A percentile compares a stretch with the other conserved stretches of the same genome.
These are phyloP conservation scores for Lentinula edodes DNA, from an alignment of 768 basidiomycete genomes.

Conservation along the genomic window DNA sequence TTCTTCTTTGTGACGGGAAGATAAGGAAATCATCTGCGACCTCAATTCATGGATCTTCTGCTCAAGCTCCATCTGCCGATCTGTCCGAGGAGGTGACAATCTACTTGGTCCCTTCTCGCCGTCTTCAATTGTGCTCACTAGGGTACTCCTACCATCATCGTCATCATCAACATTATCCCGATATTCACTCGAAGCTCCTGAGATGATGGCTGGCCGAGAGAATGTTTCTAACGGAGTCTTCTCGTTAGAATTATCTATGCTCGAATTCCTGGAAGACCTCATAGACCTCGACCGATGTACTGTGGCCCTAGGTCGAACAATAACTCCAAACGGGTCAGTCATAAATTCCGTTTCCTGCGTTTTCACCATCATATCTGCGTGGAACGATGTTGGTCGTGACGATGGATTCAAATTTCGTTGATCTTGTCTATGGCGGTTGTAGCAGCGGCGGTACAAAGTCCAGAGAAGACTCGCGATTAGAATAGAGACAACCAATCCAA, in stretches of 20 bases:
- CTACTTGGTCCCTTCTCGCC: neutral
- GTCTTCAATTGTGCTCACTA: neutral
- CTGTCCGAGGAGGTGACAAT: conserved; percentile 1
- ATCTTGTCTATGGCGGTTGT: neutral
- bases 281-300: neutral
- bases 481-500: neutral
- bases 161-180: neutral
- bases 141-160: neutral
- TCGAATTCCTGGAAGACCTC: neutral
- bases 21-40: neutral
- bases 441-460: neutral
- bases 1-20: neutral
- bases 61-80: conserved; percentile 5
- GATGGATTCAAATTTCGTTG: neutral
- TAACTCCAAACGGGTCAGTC: neutral
- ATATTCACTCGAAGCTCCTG: neutral
- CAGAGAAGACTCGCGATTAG: neutral
- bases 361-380: conserved; percentile 4
- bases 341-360: neutral
- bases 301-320: neutral
- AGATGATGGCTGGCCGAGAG: neutral
- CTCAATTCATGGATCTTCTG: conserved; percentile 3
- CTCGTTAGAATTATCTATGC: neutral
- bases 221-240: neutral
- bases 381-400: neutral